phyloP scores from a whole-genome alignment of 2,329 filamentous ascomycete species.

The Fusarium odoratissimum region DNA sequence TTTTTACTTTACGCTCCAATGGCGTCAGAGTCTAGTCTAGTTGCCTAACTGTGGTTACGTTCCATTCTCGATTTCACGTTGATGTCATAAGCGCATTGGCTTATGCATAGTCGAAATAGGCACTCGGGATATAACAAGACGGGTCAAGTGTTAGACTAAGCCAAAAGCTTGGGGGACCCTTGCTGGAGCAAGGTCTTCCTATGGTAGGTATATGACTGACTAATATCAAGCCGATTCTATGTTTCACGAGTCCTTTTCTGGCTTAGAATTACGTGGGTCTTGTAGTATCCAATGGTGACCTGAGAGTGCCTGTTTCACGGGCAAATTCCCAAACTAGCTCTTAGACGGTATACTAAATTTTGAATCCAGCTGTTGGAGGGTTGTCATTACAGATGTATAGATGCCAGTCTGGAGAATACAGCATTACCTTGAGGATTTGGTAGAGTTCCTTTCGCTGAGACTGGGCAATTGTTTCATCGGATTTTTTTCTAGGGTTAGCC shows the following conservation, averaged over 20 bases:
- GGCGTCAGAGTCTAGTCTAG: conserved; percentile 13
- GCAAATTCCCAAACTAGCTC: conserved; percentile 10
- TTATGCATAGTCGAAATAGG: background rate
- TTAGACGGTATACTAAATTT: background rate
- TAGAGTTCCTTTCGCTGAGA: background rate
- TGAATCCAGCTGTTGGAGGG: background rate
- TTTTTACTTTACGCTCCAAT: background rate
- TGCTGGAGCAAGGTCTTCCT: background rate
- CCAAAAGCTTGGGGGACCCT: background rate
- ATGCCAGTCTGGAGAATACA: background rate
- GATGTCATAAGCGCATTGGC: background rate
- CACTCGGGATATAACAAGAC: background rate
- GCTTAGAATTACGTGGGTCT: conserved; percentile 21
- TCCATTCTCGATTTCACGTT: conserved; percentile 11
- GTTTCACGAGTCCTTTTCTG: conserved; percentile 41
- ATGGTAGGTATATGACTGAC: background rate
- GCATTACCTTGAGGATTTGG: background rate
- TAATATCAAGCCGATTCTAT: background rate
- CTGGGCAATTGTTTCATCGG: too few species aligned
- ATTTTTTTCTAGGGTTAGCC: background rate
- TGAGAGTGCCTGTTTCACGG: conserved; percentile 33
- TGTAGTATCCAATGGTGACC: conserved; percentile 27
- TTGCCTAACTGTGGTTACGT: background rate
- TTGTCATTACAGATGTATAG: background rate
- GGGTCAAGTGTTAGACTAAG: background rate